phyloP scores from a whole-genome alignment of 805 yeast species.

The Hanseniaspora pseudoguilliermondii region DNA sequence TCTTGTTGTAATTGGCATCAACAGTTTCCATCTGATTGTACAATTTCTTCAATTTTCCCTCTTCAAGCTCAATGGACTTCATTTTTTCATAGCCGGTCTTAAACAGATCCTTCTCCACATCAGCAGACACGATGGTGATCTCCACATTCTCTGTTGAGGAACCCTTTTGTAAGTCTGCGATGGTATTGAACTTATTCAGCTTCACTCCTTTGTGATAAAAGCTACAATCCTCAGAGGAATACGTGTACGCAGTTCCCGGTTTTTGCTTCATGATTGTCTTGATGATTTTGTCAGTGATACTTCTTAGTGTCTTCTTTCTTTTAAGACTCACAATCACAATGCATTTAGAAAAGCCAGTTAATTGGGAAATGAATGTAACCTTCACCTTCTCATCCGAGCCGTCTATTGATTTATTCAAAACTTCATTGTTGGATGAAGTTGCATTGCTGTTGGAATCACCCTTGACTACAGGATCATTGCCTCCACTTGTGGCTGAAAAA shows the following conservation, averaged over 20 bases:
- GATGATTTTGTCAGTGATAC: neutral
- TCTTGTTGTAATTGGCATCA: neutral
- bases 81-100: neutral
- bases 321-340: slow-evolving; percentile 1
- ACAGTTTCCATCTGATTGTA: neutral
- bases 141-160: neutral
- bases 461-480: neutral
- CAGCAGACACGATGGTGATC: neutral
- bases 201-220: slow-evolving; percentile 2
- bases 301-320: neutral
- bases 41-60: neutral
- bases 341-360: neutral
- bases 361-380: neutral
- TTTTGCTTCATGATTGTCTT: neutral
- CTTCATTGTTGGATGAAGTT: neutral
- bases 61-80: neutral
- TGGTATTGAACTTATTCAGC: neutral
- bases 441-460: neutral
- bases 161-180: neutral
- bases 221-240: neutral
- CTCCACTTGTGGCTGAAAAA: too few relatives aligned
- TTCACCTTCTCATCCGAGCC: neutral
- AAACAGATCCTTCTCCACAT: neutral
- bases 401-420: neutral
- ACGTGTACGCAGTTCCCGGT: neutral